Base-by-base conservation (phyloP, 805 yeast species). In the Teunomyces panamensis region DNA sequence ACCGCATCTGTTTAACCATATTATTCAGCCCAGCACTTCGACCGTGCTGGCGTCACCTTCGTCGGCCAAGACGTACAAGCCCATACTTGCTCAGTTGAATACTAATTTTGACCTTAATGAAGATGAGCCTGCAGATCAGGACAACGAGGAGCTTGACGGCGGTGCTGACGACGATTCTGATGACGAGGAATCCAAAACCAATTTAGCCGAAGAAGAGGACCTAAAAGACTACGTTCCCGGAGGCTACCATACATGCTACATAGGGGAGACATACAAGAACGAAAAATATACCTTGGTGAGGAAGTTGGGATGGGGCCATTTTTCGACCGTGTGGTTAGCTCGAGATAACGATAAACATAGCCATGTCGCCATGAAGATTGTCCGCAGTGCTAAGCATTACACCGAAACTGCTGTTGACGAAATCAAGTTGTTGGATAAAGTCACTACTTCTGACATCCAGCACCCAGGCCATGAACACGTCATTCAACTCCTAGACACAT, bases 231-330 rank as follows among this genome's bases (percentile, higher is more conserved):
- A 94, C 66, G 82, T 81, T 49, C 82, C 84, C 8, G 98, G 98
- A 20, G 99, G 99, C 0, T 94, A 94, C 64, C 99, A 94, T 62
- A 97, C 99, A 0, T 94, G 95, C 9, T 82, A 69, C 54, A 82
- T 89, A 43, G 98, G 98, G 5, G 99, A 95, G 63, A 68, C 68
- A 17, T 92, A 85, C 66, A 87, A 89, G 57, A 74, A 86, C 47
- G 81, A 82, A 14, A 80, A 87, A 49, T 94, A 94, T 64, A 75
- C 84, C 1, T 68, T 94, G 43, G 91, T 88, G 28, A 80, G 98
- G 51, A 94, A 94, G 63, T 73, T 94, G 3, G 99, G 99, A 0
- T 94, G 99, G 99, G 99, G 99, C 30, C 97, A 94, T 68, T 94
- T 94, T 63, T 85, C 96, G 26, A 94, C 96, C 0, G 97, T 89